Evolutionary conservation across 1,284 basidiomycete species (phyloP), one percentile per base, ranked within the genome.

Genomic region (Ceratobasidium papillatum): DNA sequence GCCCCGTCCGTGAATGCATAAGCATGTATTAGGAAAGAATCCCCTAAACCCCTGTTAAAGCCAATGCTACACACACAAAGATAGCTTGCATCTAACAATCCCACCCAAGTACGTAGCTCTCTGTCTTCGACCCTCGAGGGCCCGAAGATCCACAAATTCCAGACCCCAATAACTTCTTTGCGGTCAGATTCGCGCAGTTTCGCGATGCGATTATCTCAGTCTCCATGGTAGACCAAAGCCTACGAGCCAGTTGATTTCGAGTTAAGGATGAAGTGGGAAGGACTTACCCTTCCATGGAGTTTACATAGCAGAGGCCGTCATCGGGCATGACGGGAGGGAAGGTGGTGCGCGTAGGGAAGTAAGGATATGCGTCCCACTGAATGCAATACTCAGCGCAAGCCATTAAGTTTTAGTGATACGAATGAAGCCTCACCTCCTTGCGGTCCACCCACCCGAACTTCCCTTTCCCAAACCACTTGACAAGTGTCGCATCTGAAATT

Each of bases 181-280:
- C 84, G 27, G 94, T 85, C 32, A 93, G 84, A 77, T 94, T 93
- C 61, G 94, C 93, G 30, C 91, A 86, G 80, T 97, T 96, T 49
- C 94, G 89, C 0, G 93, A 89, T 0, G 93, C 87, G 51, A 98
- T 83, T 0, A 94, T 96, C 81, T 94, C 90, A 0, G 96, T 97
- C 83, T 98, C 95, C 95, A 98, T 96, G 8, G 92, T 92, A 12
- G 90, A 92, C 61, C 93, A 91, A 78, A 93, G 86, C 51, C 92
- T 92, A 76, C 9, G 3, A 49, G 68, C 45, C 36, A 43, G 54
- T 5, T 8, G 25, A 22, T 1, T 11, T 43, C n/a, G n/a, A n/a
- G 61, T 9, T 12, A 11, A 9, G 14, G 27, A 63, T 12, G 38
- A 65, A 32, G 77, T n/a, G 45, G 63, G 30, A 71, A 76, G 78